Conservation (phyloP, 805 yeast species). For the Starmerella apis region DNA sequence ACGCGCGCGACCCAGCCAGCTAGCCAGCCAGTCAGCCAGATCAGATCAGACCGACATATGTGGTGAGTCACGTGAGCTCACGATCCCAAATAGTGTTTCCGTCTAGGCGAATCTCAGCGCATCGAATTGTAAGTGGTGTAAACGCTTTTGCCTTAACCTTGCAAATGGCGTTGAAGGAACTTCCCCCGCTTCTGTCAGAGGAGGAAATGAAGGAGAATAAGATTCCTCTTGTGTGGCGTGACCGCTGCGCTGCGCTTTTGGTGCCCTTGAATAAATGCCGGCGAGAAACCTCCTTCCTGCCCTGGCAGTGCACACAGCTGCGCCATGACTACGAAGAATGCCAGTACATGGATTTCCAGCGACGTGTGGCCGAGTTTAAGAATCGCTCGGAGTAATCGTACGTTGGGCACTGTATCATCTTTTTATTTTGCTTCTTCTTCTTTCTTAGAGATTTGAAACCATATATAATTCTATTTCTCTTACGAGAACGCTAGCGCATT, state of each 20-base stretch:
- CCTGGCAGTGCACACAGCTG: constrained; percentile 66
- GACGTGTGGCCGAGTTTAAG: constrained; percentile 66
- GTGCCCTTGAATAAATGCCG: constrained; percentile 56
- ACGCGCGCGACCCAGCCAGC: too few relatives aligned
- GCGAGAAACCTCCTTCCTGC: constrained; percentile 45
- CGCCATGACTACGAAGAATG: constrained; percentile 80
- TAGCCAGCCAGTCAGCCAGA: too few relatives aligned
- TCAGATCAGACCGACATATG: too few relatives aligned
- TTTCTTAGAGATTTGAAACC: neutral
- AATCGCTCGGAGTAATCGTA: constrained; percentile 24
- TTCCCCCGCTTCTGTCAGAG: constrained; percentile 42
- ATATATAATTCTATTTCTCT: neutral
- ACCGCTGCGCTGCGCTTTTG: constrained; percentile 62
- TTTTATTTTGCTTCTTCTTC: neutral
- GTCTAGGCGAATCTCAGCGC: constrained; percentile 1
- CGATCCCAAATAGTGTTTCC: neutral
- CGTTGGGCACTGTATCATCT: neutral
- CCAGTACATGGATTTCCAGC: constrained; percentile 67
- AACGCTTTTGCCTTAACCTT: neutral
- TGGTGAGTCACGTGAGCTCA: neutral
- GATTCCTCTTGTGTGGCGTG: constrained; percentile 71
- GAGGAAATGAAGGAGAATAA: constrained; percentile 73
- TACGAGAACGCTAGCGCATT: neutral
- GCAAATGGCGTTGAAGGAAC: constrained; percentile 28
- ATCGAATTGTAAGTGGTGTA: neutral